Evolutionary conservation across 192 early-diverging fungal species (phyloP).

Genomic region (Spizellomyces sp.): DNA sequence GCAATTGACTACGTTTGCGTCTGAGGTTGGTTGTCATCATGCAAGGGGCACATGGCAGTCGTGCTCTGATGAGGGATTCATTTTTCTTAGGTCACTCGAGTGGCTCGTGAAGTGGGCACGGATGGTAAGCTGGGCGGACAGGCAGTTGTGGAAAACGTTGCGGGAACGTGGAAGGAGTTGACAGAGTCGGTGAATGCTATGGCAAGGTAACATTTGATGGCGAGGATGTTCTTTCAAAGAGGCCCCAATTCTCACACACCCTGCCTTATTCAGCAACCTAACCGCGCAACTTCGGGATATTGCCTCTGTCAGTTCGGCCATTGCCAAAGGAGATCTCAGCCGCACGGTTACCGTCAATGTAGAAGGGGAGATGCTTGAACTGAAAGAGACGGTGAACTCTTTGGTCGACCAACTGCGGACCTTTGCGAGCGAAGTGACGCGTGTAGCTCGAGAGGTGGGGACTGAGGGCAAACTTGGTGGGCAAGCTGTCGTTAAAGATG

Average conservation of each 20-base stretch:
- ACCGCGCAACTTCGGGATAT: constrained; percentile 66
- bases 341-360: constrained; percentile 63
- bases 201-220: constrained; percentile 39
- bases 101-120: constrained; percentile 54
- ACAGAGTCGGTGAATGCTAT: constrained; percentile 71
- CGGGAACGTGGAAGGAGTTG: constrained; percentile 54
- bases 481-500: constrained; percentile 55
- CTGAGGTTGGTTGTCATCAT: constrained; percentile 41
- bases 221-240: neutral
- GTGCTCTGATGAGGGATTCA: neutral
- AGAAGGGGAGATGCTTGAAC: constrained; percentile 69
- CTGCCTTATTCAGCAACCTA: constrained; percentile 39
- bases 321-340: constrained; percentile 61
- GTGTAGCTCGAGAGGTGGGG: constrained; percentile 56
- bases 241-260: no score
- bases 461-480: constrained; percentile 69
- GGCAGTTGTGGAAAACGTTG: constrained; percentile 50
- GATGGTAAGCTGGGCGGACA: constrained; percentile 49
- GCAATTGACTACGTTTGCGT: constrained; percentile 62
- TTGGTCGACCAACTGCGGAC: constrained; percentile 73
- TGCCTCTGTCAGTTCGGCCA: constrained; percentile 60
- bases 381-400: constrained; percentile 72
- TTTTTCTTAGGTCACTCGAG: constrained; percentile 44
- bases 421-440: constrained; percentile 69
- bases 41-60: neutral